These are phyloP conservation scores for Brassica nigra DNA, from an alignment of 345 rosid species.

Conservation along the genomic window DNA sequence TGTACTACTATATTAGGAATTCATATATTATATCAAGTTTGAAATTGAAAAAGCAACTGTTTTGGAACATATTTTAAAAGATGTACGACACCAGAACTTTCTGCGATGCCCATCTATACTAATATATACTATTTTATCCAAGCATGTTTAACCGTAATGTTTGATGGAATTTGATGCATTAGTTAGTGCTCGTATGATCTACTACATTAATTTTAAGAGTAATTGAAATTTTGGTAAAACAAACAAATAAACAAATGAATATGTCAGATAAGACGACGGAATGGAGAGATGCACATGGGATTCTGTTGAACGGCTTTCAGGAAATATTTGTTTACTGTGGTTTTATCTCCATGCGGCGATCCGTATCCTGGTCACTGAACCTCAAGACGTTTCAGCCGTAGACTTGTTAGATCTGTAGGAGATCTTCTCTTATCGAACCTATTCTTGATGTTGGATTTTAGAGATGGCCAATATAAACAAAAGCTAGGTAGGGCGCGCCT, in stretches of 20 bases:
- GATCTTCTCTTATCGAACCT: conserved; percentile 1
- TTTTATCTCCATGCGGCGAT: conserved; percentile 39
- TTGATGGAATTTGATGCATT: too few relatives aligned
- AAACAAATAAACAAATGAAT: background rate
- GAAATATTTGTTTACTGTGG: conserved; percentile 19
- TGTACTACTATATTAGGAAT: too few relatives aligned
- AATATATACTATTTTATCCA: too few relatives aligned
- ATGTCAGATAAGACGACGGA: conserved; percentile 39
- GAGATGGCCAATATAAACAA: conserved; percentile 13
- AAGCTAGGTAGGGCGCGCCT: conserved; percentile 20
- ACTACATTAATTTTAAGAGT: too few relatives aligned
- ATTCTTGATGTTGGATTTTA: background rate
- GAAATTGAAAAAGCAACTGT: too few relatives aligned
- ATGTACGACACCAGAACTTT: too few relatives aligned
- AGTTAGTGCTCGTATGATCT: too few relatives aligned
- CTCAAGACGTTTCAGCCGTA: conserved; percentile 15
- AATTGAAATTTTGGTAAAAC: background rate
- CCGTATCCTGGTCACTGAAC: conserved; percentile 9
- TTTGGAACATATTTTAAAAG: too few relatives aligned
- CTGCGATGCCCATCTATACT: too few relatives aligned
- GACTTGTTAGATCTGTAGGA: conserved; percentile 26
- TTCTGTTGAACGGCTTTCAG: conserved; percentile 39
- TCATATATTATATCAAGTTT: too few relatives aligned
- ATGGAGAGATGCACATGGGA: conserved; percentile 45
- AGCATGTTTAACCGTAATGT: too few relatives aligned